Conservation (phyloP, 371 early-diverging fungal species). For the Cokeromyces recurvatus region DNA sequence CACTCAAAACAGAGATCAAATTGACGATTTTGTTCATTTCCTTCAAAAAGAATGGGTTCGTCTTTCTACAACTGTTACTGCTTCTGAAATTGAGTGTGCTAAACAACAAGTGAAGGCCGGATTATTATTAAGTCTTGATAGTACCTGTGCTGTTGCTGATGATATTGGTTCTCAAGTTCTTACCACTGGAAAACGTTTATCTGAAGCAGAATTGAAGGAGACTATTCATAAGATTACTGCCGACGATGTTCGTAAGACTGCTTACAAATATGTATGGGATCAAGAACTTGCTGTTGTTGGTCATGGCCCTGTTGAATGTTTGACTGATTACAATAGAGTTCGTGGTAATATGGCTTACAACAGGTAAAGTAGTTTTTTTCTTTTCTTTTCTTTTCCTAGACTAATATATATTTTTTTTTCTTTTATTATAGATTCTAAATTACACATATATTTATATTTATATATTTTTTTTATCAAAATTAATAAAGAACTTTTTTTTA, state of each 20-base stretch:
- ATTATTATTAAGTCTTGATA: constrained; percentile 81
- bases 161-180: constrained; percentile 94
- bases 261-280: constrained; percentile 81
- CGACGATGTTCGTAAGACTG: constrained; percentile 78
- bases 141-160: constrained; percentile 84
- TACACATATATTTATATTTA: not conserved
- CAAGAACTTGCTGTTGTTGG: constrained; percentile 87
- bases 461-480: no score
- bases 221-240: constrained; percentile 33
- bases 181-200: constrained; percentile 80
- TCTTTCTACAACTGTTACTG: constrained; percentile 77
- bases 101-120: constrained; percentile 95
- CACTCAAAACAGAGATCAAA: constrained; percentile 70
- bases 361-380: constrained; percentile 24
- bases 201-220: constrained; percentile 26
- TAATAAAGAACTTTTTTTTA: not conserved
- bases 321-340: constrained; percentile 88
- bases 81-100: constrained; percentile 91
- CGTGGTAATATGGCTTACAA: constrained; percentile 76
- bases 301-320: constrained; percentile 78
- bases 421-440: constrained; percentile 17
- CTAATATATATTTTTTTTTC: no score
- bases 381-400: not conserved
- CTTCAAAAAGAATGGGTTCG: constrained; percentile 90
- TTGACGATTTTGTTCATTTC: constrained; percentile 86